Evolutionary conservation across 225 moss, liverwort and hornwort genomes (phyloP).

Genomic region (Straminergon stramineum): DNA sequence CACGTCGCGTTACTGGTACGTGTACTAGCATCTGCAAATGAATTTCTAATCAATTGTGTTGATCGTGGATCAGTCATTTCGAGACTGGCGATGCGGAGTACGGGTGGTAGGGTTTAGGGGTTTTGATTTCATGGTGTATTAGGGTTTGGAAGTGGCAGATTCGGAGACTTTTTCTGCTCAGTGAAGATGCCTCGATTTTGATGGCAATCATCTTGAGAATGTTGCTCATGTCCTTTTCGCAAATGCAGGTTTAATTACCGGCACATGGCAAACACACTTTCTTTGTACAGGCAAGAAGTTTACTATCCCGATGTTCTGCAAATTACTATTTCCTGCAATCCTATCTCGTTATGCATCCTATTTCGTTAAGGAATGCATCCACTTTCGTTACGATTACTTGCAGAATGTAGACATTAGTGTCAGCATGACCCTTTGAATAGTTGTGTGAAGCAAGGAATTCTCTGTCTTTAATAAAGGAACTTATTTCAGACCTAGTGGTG

Average conservation of each 20-base stretch:
- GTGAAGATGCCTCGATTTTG: neutral
- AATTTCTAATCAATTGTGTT: neutral
- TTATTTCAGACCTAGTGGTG: constrained; percentile 15
- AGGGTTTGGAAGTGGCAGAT: neutral
- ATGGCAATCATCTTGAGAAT: neutral
- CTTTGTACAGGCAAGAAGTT: constrained; percentile 73
- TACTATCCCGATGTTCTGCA: neutral
- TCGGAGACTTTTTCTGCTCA: neutral
- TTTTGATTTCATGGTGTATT: neutral
- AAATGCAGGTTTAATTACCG: constrained; percentile 83
- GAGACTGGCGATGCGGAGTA: neutral
- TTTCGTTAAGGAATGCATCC: neutral
- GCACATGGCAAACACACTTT: constrained; percentile 92
- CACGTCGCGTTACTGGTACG: constrained; percentile 89
- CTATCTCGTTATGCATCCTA: neutral
- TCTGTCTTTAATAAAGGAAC: neutral
- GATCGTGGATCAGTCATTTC: neutral
- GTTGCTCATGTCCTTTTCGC: neutral
- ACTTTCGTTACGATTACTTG: neutral
- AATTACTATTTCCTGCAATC: neutral
- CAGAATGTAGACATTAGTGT: neutral
- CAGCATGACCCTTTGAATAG: neutral
- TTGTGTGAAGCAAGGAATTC: neutral
- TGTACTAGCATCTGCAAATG: neutral
- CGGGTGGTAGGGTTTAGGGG: constrained; percentile 3